phyloP scores from a whole-genome alignment of 2,329 filamentous ascomycete species.

The Fusarium xyrophilum region DNA sequence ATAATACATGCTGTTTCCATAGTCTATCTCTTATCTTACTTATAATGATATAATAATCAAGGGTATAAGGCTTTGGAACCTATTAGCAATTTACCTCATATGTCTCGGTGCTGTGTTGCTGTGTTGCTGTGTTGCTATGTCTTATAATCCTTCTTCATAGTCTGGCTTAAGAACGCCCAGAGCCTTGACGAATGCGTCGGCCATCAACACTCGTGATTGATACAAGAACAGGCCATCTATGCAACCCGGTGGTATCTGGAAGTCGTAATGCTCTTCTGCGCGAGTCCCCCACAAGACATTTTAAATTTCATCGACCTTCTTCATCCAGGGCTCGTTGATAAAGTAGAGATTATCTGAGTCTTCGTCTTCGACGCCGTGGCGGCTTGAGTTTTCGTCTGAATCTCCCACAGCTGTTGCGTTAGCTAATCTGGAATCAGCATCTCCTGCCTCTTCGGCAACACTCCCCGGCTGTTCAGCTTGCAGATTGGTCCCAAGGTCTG shows the following conservation, averaged over 20 bases:
- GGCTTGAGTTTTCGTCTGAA: neutral
- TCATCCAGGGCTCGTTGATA: neutral
- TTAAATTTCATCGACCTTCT: accelerated
- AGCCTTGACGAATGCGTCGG: neutral
- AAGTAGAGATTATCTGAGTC: neutral
- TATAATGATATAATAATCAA: neutral
- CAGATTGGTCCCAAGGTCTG: neutral
- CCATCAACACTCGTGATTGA: neutral
- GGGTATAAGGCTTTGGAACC: too few relatives aligned
- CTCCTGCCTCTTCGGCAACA: neutral
- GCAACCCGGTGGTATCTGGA: neutral
- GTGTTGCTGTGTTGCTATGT: too few relatives aligned
- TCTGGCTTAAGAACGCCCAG: neutral
- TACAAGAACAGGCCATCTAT: neutral
- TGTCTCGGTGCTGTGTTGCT: too few relatives aligned
- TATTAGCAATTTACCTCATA: neutral
- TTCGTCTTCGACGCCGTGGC: neutral
- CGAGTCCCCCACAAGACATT: neutral
- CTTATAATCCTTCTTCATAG: too few relatives aligned
- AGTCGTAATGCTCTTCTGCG: neutral
- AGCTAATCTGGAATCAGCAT: neutral
- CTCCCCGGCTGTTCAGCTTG: accelerated
- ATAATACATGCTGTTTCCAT: neutral
- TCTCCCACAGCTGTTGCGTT: neutral
- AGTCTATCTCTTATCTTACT: neutral